Evolutionary conservation across 2,329 filamentous ascomycete species (phyloP).

Genomic region (Pochonia chlamydosporia): DNA sequence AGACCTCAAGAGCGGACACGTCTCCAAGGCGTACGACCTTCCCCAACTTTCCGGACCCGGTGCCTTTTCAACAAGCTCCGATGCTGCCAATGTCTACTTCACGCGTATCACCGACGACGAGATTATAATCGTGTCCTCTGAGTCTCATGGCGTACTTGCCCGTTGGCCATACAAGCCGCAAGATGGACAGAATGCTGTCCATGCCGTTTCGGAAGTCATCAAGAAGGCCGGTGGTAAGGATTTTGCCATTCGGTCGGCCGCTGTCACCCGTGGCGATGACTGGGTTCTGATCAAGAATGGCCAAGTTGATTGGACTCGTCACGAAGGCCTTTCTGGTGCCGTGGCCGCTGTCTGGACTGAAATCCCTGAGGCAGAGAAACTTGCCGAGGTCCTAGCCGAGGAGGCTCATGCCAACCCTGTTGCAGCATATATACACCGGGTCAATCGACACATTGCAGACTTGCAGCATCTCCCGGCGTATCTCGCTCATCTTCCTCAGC

Average conservation of each 20-base stretch:
- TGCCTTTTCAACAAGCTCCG: conserved; percentile 72
- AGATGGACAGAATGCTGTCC: conserved; percentile 43
- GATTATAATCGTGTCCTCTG: conserved; percentile 67
- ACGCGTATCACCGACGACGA: conserved; percentile 74
- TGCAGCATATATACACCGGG: conserved; percentile 80
- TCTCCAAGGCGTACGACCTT: conserved; percentile 75
- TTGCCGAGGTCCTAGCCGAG: conserved; percentile 75
- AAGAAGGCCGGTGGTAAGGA: conserved; percentile 57
- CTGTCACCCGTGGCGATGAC: conserved; percentile 61
- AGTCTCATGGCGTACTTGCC: conserved; percentile 68
- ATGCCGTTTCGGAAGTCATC: conserved; percentile 78
- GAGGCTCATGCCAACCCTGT: conserved; percentile 79
- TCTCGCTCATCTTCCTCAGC: conserved; percentile 61
- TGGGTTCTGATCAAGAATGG: conserved; percentile 85
- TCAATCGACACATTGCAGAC: conserved; percentile 76
- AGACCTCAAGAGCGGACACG: conserved; percentile 60
- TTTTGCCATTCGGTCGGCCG: conserved; percentile 73
- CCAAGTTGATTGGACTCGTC: conserved; percentile 70
- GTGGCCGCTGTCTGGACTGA: conserved; percentile 77
- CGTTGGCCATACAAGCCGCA: conserved; percentile 59
- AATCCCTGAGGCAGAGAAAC: conserved; percentile 63
- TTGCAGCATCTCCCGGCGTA: conserved; percentile 71
- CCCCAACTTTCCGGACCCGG: conserved; percentile 65
- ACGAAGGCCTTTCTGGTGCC: conserved; percentile 76
- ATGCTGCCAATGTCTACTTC: conserved; percentile 81